These are phyloP conservation scores for Penicillium sp. DNA, from an alignment of 2,329 filamentous ascomycete genomes.

Conservation along the genomic window DNA sequence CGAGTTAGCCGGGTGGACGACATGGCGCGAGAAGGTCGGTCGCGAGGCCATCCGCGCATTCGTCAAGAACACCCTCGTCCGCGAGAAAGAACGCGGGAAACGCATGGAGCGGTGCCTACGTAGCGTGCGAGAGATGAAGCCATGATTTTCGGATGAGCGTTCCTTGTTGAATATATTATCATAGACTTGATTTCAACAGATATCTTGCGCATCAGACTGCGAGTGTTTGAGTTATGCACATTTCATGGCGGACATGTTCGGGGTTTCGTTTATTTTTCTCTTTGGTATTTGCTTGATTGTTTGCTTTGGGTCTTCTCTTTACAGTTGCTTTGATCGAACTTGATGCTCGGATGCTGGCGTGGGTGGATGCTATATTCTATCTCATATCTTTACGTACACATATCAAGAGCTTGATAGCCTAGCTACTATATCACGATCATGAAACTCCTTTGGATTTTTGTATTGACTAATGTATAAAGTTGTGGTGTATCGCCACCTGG, in stretches of 20 bases:
- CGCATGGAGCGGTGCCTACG: conserved; percentile 78
- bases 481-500: not conserved
- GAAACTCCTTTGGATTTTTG: not conserved
- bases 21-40: conserved; percentile 78
- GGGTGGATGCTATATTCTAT: not conserved
- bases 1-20: conserved; percentile 92
- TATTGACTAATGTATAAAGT: not conserved
- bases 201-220: not conserved
- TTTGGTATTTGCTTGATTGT: conserved; percentile 1
- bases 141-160: conserved; percentile 8
- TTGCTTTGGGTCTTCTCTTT: conserved; percentile 3
- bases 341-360: not conserved
- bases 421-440: not conserved
- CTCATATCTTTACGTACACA: not conserved
- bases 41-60: conserved; percentile 73
- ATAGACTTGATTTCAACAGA: conserved; percentile 6
- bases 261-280: conserved; percentile 4
- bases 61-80: conserved; percentile 74
- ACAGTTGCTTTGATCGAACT: not conserved
- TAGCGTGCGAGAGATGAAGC: conserved; percentile 48
- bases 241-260: conserved; percentile 20
- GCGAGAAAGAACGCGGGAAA: conserved; percentile 76
- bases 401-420: conserved; percentile 7
- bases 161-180: conserved; percentile 6
- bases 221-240: conserved; percentile 13